Evolutionary conservation across 306 rosid species (phyloP), one percentile per base, ranked within the genome.

Genomic region (Rosa chinensis): DNA sequence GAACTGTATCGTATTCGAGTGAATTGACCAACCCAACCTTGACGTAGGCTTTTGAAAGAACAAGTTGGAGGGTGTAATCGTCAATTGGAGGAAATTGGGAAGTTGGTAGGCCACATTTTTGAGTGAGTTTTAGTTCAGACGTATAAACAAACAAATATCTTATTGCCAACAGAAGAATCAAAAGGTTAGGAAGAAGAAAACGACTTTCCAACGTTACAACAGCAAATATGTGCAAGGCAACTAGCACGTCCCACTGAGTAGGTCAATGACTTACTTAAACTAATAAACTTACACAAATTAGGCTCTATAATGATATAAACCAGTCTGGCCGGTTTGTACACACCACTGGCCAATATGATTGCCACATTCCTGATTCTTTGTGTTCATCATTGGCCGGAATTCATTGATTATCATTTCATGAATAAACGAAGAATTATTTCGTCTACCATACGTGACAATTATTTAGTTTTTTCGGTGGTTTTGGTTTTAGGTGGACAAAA

Each of bases 161-260:
- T 8, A 14, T 11, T 56, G 70, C 12, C 35, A 58, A 78, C 84
- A 66, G 81, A 84, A 80, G 80, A 84, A 82, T 88, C 72, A 71
- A 68, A 80, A 62, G 39, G 93, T 89, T 92, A 80, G 97, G 87
- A 68, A 70, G 85, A 82, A 80, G 90, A 88, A 56, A 86, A 80
- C 23, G 98, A 88, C 97, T 89, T 92, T 92, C 97, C 97, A 94
- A 88, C 98, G 87, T 87, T 71, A 80, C 79, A 88, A 89, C 91
- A 89, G 88, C 90, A 79, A 78, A 86, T 78, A 76, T 80, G 84
- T 76, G 79, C 76, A 72, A 72, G 79, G 88, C 89, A 88, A 66
- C 37, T 17, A 85, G 61, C 75, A 58, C 56, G 80, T 82, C 71
- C 59, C 18, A 77, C 11, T 61, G 4, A 11, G 39, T 61, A 61